Conservation (phyloP, 2,329 filamentous ascomycete species). For the Aspergillus vadensis region DNA sequence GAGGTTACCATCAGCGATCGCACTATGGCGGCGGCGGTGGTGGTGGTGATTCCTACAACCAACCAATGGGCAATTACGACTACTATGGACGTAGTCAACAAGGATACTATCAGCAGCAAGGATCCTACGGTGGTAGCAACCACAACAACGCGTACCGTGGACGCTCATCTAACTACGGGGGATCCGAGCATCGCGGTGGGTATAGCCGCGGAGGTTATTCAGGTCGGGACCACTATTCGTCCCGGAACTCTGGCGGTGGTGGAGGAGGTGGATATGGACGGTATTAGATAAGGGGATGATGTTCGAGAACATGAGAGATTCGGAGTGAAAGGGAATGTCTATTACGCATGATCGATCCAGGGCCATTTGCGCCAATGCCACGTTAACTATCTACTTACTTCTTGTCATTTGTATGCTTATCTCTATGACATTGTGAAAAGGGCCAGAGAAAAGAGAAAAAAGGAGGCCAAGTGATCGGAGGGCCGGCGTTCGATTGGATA, state of each 20-base stretch:
- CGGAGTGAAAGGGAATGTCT: slow-evolving; percentile 7
- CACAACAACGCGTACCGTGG: slow-evolving; percentile 23
- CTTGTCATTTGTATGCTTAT: background rate
- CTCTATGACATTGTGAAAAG: slow-evolving; percentile 8
- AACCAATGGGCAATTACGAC: slow-evolving; percentile 25
- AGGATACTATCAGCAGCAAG: slow-evolving; percentile 23
- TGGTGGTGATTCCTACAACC: slow-evolving; percentile 25
- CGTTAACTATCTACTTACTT: background rate
- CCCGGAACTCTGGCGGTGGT: slow-evolving; percentile 34
- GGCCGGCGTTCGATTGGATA: slow-evolving; percentile 15
- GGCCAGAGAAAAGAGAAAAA: background rate
- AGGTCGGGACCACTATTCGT: slow-evolving; percentile 34
- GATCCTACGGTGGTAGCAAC: slow-evolving; percentile 24
- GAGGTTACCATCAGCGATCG: slow-evolving; percentile 24
- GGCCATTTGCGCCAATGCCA: background rate
- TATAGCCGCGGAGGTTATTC: slow-evolving; percentile 24
- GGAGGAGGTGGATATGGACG: slow-evolving; percentile 43
- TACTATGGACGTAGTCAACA: slow-evolving; percentile 30
- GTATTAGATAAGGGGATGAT: slow-evolving; percentile 28
- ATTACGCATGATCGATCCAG: slow-evolving; percentile 4
- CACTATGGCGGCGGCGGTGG: slow-evolving; percentile 1
- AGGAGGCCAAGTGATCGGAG: background rate
- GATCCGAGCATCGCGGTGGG: slow-evolving; percentile 27
- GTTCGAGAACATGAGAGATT: slow-evolving; percentile 4
- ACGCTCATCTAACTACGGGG: slow-evolving; percentile 30